Base-by-base conservation (phyloP, 2,329 filamentous ascomycete genomes). In the Aspergillus hortae region DNA sequence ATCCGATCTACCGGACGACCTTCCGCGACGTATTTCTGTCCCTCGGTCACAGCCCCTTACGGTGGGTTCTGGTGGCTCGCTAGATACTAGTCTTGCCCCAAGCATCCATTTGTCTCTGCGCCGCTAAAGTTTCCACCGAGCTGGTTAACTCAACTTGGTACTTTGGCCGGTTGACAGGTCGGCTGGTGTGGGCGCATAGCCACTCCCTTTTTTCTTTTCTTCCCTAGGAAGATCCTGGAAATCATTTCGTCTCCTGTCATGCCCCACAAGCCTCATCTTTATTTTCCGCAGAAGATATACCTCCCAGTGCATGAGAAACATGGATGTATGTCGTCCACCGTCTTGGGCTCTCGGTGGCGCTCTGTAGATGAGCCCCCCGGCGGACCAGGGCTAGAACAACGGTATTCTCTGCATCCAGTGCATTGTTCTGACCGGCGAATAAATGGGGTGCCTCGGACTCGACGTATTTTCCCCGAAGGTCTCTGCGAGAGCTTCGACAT, bases 1-100 rank as follows among this genome's bases (percentile, higher is more conserved):
- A 47, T 36, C 49, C 57, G 59, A 61, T 61, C 59, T 61, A 54
- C 61, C 59, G 59, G 61, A 48, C 49, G 15, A 40, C 38, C 14
- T 57, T 59, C 58, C 59, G 55, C 56, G 59, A 27, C 49, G 45
- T 45, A 49, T 52, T 52, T 42, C 44, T 41, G 47, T 52, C 33
- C 2, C 14, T 42, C 40, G 6, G 19, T 38, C 35, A 6, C 23
- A 17, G 14, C 19, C 40, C 40, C 40, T 42, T 36, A 51, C 45
- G 50, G 52, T 52, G 46, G 47, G 49, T 48, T 52, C 53, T 44
- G 46, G 38, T 38, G 44, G 41, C n/a, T 44, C 32, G 19, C 19
- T 19, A 19, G 19, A 19, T 19, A 45, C 44, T 60, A 50, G 56
- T 44, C 49, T 46, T 42, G 36, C 30, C 25, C 46, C 54, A 44